Evolutionary conservation across 345 rosid species (phyloP).

Genomic region (Eucalyptus tenuipes): DNA sequence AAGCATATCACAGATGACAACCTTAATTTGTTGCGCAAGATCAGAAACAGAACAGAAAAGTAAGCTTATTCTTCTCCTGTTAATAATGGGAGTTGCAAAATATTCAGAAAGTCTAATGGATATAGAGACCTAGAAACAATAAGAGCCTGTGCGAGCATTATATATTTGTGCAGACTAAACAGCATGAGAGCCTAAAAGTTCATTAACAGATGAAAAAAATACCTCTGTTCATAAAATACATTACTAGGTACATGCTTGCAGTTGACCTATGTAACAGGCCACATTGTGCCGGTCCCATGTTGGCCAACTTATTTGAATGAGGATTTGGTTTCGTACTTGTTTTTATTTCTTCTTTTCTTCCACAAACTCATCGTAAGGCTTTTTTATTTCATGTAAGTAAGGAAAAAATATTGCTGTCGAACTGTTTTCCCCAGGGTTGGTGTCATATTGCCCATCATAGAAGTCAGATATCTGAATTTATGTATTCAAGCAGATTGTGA

Average conservation of each 20-base stretch:
- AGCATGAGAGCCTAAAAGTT: neutral
- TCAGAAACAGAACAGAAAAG: constrained; percentile 44
- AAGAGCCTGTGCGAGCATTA: neutral
- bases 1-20: constrained; percentile 59
- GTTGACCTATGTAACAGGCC: neutral
- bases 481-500: constrained; percentile 51
- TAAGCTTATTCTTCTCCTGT: constrained; percentile 1
- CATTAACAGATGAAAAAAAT: neutral
- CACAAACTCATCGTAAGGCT: neutral
- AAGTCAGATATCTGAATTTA: constrained; percentile 48
- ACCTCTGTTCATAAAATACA: neutral
- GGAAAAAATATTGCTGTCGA: neutral
- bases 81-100: neutral
- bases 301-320: neutral
- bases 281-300: neutral
- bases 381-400: neutral
- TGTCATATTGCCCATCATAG: constrained; percentile 44
- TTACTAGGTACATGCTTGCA: neutral
- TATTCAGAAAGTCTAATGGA: neutral
- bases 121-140: neutral
- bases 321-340: neutral
- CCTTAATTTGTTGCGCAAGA: constrained; percentile 32
- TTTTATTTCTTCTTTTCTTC: neutral
- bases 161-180: neutral
- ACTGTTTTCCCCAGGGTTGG: constrained; percentile 29